These are phyloP conservation scores for Asclepias syriaca DNA, from an alignment of 257 asterid species.

Conservation along the genomic window DNA sequence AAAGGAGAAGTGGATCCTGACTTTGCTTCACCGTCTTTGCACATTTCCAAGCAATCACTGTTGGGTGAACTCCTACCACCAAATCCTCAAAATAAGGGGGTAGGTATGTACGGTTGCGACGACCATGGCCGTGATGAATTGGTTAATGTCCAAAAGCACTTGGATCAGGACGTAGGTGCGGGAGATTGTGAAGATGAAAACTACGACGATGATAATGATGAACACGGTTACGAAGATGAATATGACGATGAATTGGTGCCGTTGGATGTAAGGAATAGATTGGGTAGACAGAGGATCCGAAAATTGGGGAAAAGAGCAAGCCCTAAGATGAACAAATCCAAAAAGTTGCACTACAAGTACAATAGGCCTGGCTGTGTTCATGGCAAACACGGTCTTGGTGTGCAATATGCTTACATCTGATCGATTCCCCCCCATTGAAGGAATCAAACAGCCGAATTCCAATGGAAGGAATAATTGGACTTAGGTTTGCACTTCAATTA, in stretches of 20 bases:
- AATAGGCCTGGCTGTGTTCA: slow-evolving; percentile 55
- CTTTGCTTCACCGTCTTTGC: slow-evolving; percentile 26
- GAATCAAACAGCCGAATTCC: neutral
- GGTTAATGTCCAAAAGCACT: no score
- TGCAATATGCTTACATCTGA: slow-evolving; percentile 29
- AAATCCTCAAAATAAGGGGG: neutral
- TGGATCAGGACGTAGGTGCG: neutral
- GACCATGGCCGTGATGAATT: no score
- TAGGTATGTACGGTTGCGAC: neutral
- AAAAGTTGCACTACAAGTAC: slow-evolving; percentile 42
- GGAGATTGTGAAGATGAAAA: neutral
- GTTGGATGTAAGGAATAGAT: slow-evolving; percentile 44
- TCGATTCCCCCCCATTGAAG: neutral
- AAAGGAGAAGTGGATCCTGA: slow-evolving; percentile 3
- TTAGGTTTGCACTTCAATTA: slow-evolving; percentile 1
- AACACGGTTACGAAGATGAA: slow-evolving; percentile 17
- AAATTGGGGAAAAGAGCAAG: slow-evolving; percentile 62
- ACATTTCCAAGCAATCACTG: slow-evolving; percentile 17
- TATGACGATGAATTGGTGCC: slow-evolving; percentile 75
- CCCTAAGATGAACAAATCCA: slow-evolving; percentile 41
- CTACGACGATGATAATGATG: slow-evolving; percentile 20
- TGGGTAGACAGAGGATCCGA: slow-evolving; percentile 65
- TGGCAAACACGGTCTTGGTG: slow-evolving; percentile 51
- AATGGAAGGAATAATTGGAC: neutral
- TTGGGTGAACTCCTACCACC: neutral